phyloP scores from a whole-genome alignment of 768 basidiomycete species.

The Mrakia gelida region DNA sequence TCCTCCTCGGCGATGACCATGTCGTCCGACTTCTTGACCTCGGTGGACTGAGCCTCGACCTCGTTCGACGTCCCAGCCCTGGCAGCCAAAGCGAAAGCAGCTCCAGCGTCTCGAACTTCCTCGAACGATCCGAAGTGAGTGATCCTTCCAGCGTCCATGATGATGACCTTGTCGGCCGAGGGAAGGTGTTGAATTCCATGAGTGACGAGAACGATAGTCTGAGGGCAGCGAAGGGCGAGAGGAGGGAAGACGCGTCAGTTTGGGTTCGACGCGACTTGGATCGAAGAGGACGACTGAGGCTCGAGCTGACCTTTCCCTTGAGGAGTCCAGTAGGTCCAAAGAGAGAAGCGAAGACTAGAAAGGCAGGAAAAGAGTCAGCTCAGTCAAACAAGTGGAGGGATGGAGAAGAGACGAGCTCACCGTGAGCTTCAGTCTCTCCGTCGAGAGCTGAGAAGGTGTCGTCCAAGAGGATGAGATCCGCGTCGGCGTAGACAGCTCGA shows the following conservation, averaged over 20 bases:
- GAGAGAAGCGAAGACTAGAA: slow-evolving; percentile 32
- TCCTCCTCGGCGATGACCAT: neutral
- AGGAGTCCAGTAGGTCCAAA: slow-evolving; percentile 34
- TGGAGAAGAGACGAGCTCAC: neutral
- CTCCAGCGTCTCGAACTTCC: slow-evolving; percentile 21
- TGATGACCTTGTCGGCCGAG: slow-evolving; percentile 32
- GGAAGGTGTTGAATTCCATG: slow-evolving; percentile 36
- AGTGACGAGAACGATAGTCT: slow-evolving; percentile 34
- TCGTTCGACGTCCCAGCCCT: neutral
- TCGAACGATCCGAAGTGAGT: slow-evolving; percentile 34
- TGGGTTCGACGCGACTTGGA: neutral
- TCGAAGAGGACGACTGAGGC: too few relatives aligned
- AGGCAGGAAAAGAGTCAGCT: neutral
- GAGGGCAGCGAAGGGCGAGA: neutral
- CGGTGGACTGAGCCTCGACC: neutral
- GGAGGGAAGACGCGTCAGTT: too few relatives aligned
- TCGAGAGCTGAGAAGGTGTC: slow-evolving; percentile 38
- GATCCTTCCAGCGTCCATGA: slow-evolving; percentile 30
- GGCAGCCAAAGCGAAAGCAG: slow-evolving; percentile 12
- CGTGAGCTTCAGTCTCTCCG: slow-evolving; percentile 35
- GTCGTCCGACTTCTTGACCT: neutral
- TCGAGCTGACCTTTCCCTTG: neutral
- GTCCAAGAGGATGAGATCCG: slow-evolving; percentile 35
- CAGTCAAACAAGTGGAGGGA: neutral
- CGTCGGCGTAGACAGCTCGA: slow-evolving; percentile 35